phyloP scores from a whole-genome alignment of 495 filamentous ascomycete species.

The Xylaria acuta region DNA sequence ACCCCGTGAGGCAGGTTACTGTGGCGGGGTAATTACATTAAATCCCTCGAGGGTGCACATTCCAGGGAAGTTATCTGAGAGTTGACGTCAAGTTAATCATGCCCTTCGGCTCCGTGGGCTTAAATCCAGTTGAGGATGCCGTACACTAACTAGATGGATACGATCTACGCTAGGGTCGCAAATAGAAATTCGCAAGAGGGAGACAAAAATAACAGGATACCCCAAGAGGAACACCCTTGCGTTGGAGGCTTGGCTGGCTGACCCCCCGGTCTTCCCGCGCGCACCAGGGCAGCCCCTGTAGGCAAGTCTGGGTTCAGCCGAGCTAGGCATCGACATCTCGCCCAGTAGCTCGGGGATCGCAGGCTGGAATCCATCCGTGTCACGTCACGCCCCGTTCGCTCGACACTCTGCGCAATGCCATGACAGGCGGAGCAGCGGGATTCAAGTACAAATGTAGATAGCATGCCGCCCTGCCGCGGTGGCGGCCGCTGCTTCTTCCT shows the following conservation, averaged over 20 bases:
- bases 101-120: constrained; percentile 19
- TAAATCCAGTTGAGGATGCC: not conserved
- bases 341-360: constrained; percentile 4
- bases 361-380: constrained; percentile 25
- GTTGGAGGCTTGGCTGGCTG: constrained; percentile 25
- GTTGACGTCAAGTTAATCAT: constrained; percentile 23
- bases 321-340: constrained; percentile 22
- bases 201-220: constrained; percentile 28
- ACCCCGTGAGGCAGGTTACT: not conserved
- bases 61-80: not conserved
- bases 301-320: constrained; percentile 18
- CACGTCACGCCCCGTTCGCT: constrained; percentile 27
- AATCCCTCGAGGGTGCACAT: constrained; percentile 3
- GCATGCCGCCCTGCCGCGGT: constrained; percentile 9
- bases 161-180: constrained; percentile 21
- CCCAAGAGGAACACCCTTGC: constrained; percentile 20
- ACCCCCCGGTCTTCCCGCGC: constrained; percentile 23
- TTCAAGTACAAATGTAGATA: constrained; percentile 18
- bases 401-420: constrained; percentile 15
- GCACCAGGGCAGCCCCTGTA: constrained; percentile 22
- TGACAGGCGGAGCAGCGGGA: constrained; percentile 23
- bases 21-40: not conserved
- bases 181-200: constrained; percentile 21
- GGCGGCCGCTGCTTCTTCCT: not conserved
- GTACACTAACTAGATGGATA: constrained; percentile 1